Conservation (phyloP, 73 alveolate genomes). For the Blepharisma japonicum region DNA sequence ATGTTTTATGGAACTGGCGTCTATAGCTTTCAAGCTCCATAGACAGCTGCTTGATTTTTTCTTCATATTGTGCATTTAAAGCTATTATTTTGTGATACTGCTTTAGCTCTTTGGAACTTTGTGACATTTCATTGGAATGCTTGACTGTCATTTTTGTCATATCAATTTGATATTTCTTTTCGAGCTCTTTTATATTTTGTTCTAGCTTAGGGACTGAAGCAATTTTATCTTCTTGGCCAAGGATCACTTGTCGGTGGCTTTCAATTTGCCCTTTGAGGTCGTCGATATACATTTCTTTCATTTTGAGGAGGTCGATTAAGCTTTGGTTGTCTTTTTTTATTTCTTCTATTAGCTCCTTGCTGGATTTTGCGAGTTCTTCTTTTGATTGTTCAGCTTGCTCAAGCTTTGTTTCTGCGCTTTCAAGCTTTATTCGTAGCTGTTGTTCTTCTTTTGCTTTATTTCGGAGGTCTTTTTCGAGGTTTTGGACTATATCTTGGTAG, state of each 20-base stretch:
- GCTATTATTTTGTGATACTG: slow-evolving; percentile 7
- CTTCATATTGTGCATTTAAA: not conserved
- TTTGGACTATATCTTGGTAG: too few species aligned
- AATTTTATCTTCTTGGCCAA: slow-evolving; percentile 14
- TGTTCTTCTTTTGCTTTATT: too few species aligned
- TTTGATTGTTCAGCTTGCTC: too few species aligned
- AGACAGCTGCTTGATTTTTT: slow-evolving; percentile 12
- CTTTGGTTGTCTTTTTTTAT: too few species aligned
- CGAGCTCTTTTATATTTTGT: not conserved
- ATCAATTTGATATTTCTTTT: slow-evolving; percentile 3
- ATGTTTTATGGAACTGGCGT: not conserved
- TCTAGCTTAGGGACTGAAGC: slow-evolving; percentile 12
- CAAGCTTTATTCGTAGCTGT: too few species aligned
- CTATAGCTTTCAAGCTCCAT: slow-evolving; percentile 22
- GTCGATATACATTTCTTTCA: not conserved
- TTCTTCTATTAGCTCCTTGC: too few species aligned
- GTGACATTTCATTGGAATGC: not conserved
- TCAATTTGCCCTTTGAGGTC: not conserved
- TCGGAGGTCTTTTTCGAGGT: too few species aligned
- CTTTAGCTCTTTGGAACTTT: not conserved
- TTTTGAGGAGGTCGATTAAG: too few species aligned
- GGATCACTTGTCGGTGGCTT: slow-evolving; percentile 8
- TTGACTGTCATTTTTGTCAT: not conserved
- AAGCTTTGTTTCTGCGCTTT: too few species aligned
- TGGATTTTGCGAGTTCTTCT: too few species aligned